These are phyloP conservation scores for Colletotrichum tofieldiae DNA, from an alignment of 2,329 filamentous ascomycete species.

Conservation along the genomic window DNA sequence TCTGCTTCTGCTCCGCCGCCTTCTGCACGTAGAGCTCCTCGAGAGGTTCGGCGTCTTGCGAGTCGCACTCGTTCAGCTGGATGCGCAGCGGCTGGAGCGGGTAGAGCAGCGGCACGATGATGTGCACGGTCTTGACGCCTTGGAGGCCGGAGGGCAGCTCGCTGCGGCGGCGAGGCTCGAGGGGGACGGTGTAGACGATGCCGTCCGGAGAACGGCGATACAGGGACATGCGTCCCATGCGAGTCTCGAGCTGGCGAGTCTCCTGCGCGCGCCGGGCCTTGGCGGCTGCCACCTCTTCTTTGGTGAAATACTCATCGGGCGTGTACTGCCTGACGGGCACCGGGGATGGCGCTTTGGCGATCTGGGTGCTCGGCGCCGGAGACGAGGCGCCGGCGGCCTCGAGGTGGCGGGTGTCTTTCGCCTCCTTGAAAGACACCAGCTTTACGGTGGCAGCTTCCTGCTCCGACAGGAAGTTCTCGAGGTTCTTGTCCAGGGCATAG, in stretches of 20 bases:
- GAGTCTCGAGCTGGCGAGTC: constrained; percentile 80
- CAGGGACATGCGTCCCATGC: constrained; percentile 77
- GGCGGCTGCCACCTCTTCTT: constrained; percentile 74
- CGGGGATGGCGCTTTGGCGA: constrained; percentile 5
- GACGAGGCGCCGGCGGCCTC: constrained; percentile 44
- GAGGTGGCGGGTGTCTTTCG: constrained; percentile 63
- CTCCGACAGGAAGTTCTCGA: constrained; percentile 79
- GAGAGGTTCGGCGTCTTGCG: constrained; percentile 72
- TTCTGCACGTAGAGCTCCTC: constrained; percentile 77
- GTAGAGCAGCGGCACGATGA: constrained; percentile 81
- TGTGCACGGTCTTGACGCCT: constrained; percentile 73
- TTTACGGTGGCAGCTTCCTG: constrained; percentile 82
- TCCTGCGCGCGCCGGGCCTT: constrained; percentile 76
- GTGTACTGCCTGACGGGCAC: constrained; percentile 52
- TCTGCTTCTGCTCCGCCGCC: constrained; percentile 68
- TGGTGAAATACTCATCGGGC: constrained; percentile 67
- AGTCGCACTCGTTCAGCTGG: constrained; percentile 75
- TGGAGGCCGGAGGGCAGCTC: constrained; percentile 75
- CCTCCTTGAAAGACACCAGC: constrained; percentile 73
- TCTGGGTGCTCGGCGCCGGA: not conserved
- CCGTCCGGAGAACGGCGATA: constrained; percentile 81
- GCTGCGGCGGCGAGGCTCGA: constrained; percentile 74
- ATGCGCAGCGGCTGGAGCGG: constrained; percentile 78
- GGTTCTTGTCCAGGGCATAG: constrained; percentile 79
- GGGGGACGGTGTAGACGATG: constrained; percentile 77